Base-by-base conservation (phyloP, 805 yeast genomes). In the Saturnispora sanitii region DNA sequence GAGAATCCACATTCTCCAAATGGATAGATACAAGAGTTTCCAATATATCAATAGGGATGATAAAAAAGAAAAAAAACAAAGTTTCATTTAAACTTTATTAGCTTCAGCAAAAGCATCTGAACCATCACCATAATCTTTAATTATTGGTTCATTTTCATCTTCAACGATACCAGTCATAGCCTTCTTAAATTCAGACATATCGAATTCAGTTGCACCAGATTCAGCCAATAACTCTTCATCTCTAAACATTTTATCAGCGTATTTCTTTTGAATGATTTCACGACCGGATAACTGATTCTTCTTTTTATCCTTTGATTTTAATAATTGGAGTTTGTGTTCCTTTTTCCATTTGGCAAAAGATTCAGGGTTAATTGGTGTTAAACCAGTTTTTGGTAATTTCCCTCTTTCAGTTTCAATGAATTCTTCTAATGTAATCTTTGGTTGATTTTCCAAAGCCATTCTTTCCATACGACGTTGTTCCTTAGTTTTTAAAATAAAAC, bases 401-500 rank as follows among this genome's bases (percentile, higher is more conserved):
- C 76, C 81, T 65, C 96, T 80, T 64, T 88, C 98, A 43, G 90
- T 77, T 59, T 94, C 98, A 49, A 92, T 74, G 59, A 92, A 92
- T 47, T 94, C 98, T 63, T 92, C 99, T 54, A 92, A 69, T 1
- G 97, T 85, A 54, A 94, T 83, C 68, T 82, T 81, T 41, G 95
- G 95, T 54, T 83, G 85, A 41, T 74, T 68, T 40, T 85, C 95
- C 19, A 77, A 71, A 6, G 94, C 95, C 60, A 81, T 70, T 55
- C 79, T 81, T 62, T 92, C 98, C 55, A 85, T 65, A 56, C 87
- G 74, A 71, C 84, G 82, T 61, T 92, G 96, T 59, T 92, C 98
- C 64, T 88, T 90, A 28, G 98, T 94, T 71, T 92, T 92, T 65
- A 92, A 74, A 44, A 85, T 94, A 62, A 87, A 94, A 1, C 98